Evolutionary conservation across 83 land plant species (phyloP).

Genomic region (Thuja plicata): DNA sequence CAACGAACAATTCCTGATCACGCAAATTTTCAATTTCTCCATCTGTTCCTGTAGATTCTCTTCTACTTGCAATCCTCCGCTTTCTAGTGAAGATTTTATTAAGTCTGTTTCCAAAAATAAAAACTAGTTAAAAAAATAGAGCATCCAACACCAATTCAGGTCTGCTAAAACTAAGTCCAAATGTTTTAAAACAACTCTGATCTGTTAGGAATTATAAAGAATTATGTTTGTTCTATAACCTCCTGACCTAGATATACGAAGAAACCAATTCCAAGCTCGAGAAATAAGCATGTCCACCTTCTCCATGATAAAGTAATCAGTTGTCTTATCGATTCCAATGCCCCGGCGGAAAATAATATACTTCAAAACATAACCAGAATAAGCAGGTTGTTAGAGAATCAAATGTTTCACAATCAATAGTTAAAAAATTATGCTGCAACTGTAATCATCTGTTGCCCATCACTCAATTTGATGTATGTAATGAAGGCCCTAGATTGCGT

Average conservation of each 20-base stretch:
- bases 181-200: neutral
- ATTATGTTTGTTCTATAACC: neutral
- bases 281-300: slow-evolving; percentile 74
- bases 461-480: neutral
- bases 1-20: slow-evolving; percentile 37
- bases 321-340: slow-evolving; percentile 77
- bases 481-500: neutral
- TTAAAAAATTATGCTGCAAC: neutral
- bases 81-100: slow-evolving; percentile 35
- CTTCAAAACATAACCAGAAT: slow-evolving; percentile 27
- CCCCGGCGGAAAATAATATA: slow-evolving; percentile 89
- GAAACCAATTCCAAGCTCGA: slow-evolving; percentile 61
- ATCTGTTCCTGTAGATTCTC: slow-evolving; percentile 42
- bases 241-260: slow-evolving; percentile 41
- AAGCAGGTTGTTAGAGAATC: neutral
- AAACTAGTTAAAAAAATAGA: slow-evolving; percentile 8
- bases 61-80: slow-evolving; percentile 15
- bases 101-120: slow-evolving; percentile 35
- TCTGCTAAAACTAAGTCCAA: slow-evolving; percentile 6
- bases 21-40: slow-evolving; percentile 25
- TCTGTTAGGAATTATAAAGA: neutral
- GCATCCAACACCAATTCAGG: neutral
- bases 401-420: neutral
- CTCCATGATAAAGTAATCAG: slow-evolving; percentile 70
- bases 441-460: neutral